Conservation (phyloP, 305 asterid genomes). For the Fraxinus velutina region DNA sequence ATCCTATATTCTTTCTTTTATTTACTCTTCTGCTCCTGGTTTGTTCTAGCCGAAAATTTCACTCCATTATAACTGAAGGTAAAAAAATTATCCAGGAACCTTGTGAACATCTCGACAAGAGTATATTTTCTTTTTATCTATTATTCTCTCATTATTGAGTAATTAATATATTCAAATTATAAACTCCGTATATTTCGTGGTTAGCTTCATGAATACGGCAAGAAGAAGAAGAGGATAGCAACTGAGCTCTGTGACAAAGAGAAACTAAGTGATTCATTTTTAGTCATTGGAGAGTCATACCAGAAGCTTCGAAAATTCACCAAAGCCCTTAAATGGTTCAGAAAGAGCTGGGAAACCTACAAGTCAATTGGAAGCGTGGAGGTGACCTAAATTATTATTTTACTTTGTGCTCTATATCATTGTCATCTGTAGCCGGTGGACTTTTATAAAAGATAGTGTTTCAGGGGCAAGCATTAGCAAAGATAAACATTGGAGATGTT, state of each 20-base stretch:
- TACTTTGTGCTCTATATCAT: background rate
- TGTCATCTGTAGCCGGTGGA: conserved; percentile 1
- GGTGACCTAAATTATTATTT: conserved; percentile 46
- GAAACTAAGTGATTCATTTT: conserved; percentile 78
- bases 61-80: conserved; percentile 1
- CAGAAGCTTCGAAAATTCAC: conserved; percentile 62
- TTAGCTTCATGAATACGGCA: conserved; percentile 69
- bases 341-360: conserved; percentile 69
- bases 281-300: conserved; percentile 79
- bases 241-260: conserved; percentile 74
- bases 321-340: conserved; percentile 78
- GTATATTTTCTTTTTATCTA: conserved; percentile 8
- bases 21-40: conserved; percentile 13
- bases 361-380: conserved; percentile 75
- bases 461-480: conserved; percentile 92
- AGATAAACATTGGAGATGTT: conserved; percentile 76
- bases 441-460: conserved; percentile 29
- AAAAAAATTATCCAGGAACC: conserved; percentile 8
- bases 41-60: conserved; percentile 8
- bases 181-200: conserved; percentile 28
- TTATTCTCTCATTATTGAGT: conserved; percentile 14
- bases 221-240: conserved; percentile 67
- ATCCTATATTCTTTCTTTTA: conserved; percentile 17
- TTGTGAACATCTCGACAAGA: background rate
- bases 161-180: conserved; percentile 20